These are phyloP conservation scores for Fusarium protoensiforme DNA, from an alignment of 2,329 filamentous ascomycete species.

Conservation along the genomic window DNA sequence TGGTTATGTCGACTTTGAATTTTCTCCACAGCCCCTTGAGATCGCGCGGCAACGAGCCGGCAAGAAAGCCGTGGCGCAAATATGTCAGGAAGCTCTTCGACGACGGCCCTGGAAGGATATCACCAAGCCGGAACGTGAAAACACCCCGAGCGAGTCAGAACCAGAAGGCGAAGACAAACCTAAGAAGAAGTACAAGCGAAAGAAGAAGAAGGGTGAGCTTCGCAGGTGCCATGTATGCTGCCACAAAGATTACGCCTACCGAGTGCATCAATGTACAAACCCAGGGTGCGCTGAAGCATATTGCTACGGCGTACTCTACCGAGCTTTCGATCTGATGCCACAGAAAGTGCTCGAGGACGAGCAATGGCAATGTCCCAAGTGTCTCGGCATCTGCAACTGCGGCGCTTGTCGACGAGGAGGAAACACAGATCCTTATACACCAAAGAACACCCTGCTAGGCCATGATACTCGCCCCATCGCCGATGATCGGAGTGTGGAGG, in stretches of 20 bases:
- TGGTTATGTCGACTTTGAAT: conserved; percentile 71
- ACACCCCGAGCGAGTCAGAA: conserved; percentile 61
- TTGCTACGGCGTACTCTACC: conserved; percentile 92
- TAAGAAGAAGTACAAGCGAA: conserved; percentile 69
- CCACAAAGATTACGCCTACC: conserved; percentile 83
- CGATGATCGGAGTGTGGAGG: conserved; percentile 90
- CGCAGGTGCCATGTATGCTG: conserved; percentile 85
- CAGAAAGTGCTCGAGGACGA: conserved; percentile 82
- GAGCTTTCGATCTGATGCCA: conserved; percentile 91
- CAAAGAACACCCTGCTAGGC: conserved; percentile 87
- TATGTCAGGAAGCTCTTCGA: conserved; percentile 91
- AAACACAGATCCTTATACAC: conserved; percentile 82
- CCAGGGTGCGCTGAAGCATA: conserved; percentile 78
- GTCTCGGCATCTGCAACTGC: conserved; percentile 87
- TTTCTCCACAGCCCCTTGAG: conserved; percentile 76
- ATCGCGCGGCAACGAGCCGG: conserved; percentile 73
- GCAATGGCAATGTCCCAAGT: conserved; percentile 90
- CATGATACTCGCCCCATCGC: conserved; percentile 92
- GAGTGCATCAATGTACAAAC: conserved; percentile 81
- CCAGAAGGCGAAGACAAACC: conserved; percentile 72
- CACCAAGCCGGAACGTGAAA: conserved; percentile 66
- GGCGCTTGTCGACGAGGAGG: conserved; percentile 75
- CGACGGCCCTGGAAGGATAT: conserved; percentile 86
- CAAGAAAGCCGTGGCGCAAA: conserved; percentile 86
- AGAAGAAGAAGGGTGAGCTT: conserved; percentile 65